These are phyloP conservation scores for Penicillium desertorum DNA, from an alignment of 495 filamentous ascomycete genomes.

Conservation along the genomic window DNA sequence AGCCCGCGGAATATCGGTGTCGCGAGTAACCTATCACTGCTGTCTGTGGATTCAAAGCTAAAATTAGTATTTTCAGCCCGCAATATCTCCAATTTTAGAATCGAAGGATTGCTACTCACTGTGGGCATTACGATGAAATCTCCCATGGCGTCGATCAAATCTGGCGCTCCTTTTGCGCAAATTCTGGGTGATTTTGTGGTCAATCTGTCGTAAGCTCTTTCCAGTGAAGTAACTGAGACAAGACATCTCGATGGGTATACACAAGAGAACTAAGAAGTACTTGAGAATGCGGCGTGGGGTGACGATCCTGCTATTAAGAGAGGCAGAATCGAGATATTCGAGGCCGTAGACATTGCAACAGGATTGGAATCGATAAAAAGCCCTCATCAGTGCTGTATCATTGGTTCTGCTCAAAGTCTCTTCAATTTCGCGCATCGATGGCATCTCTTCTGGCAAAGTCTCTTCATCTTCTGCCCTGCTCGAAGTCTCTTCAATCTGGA, in stretches of 20 bases:
- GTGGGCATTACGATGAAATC: background rate
- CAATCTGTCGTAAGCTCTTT: constrained; percentile 9
- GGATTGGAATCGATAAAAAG: constrained; percentile 30
- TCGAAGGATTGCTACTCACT: constrained; percentile 3
- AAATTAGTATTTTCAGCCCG: background rate
- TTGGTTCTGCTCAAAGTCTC: constrained; percentile 22
- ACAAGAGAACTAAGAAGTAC: too few species aligned
- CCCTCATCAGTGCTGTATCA: constrained; percentile 18
- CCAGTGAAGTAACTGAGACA: constrained; percentile 10
- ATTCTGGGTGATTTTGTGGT: constrained; percentile 9
- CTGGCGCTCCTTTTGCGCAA: constrained; percentile 3
- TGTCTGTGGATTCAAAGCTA: background rate
- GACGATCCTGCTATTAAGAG: background rate
- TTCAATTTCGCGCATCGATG: too few species aligned
- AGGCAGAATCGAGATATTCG: background rate
- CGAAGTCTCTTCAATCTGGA: background rate
- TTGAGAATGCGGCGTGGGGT: background rate
- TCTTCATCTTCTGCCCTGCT: constrained; percentile 21
- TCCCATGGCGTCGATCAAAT: background rate
- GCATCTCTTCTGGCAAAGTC: too few species aligned
- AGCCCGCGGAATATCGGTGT: constrained; percentile 12
- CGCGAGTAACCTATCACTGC: background rate
- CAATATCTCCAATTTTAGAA: background rate
- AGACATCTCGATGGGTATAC: background rate
- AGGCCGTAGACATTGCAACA: constrained; percentile 30